phyloP scores from a whole-genome alignment of 139 green algal genomes.

The Chlamydomonas sp. region DNA sequence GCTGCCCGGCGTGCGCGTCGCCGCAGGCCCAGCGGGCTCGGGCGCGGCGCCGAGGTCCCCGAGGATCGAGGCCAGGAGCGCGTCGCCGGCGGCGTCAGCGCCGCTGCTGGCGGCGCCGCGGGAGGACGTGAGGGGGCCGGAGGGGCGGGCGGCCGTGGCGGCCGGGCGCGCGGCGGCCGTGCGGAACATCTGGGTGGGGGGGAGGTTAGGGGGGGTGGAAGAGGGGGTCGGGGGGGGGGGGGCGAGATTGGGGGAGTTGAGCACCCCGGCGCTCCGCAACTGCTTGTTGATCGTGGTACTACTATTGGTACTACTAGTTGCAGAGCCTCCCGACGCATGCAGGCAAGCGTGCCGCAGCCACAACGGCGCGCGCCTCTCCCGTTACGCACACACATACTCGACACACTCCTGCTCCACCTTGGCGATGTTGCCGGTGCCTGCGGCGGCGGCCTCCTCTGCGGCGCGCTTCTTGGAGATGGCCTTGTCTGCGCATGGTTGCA shows the following conservation, averaged over 20 bases:
- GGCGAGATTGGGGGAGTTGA: no score
- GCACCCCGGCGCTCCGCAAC: no score
- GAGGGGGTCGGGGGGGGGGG: no score
- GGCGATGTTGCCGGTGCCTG: conserved; percentile 4
- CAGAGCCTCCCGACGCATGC: no score
- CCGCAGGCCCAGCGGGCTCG: neutral
- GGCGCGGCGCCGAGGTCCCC: conserved; percentile 30
- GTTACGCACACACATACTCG: conserved; percentile 2
- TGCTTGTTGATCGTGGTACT: no score
- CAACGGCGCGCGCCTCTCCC: neutral
- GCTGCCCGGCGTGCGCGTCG: no score
- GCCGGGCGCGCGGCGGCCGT: neutral
- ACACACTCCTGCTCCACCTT: conserved; percentile 7
- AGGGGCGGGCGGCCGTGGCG: neutral
- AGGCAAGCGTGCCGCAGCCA: no score
- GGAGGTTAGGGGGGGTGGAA: no score
- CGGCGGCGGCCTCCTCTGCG: conserved; percentile 15
- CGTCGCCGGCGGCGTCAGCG: conserved; percentile 43
- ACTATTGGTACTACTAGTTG: no score
- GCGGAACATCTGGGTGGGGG: no score
- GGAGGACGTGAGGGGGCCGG: no score
- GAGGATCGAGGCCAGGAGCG: conserved; percentile 75
- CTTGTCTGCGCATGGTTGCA: no score
- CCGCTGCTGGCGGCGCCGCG: conserved; percentile 12
- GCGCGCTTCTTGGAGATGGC: conserved; percentile 15